Conservation (phyloP, 2,329 filamentous ascomycete genomes). For the Lachnellula willkommii region DNA sequence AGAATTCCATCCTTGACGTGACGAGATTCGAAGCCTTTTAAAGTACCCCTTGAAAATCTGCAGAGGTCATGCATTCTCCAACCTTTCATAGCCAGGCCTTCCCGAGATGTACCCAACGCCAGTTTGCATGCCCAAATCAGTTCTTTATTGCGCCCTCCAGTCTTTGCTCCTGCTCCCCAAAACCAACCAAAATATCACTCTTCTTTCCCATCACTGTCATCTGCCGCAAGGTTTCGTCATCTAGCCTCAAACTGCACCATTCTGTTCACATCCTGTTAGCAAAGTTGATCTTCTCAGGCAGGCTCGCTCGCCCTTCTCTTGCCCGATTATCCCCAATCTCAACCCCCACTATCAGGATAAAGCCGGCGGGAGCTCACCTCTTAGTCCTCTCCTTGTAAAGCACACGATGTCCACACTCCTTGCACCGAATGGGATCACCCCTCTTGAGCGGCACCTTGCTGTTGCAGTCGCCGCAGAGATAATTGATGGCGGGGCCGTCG, state of each 20-base stretch:
- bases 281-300: background rate
- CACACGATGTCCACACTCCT: conserved; percentile 90
- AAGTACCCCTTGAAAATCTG: background rate
- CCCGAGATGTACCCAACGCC: background rate
- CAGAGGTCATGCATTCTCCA: background rate
- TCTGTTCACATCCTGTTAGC: conserved; percentile 42
- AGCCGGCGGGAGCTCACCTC: conserved; percentile 55
- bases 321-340: background rate
- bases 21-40: background rate
- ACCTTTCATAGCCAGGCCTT: background rate
- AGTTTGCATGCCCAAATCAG: background rate
- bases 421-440: conserved; percentile 78
- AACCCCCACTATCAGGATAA: background rate
- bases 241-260: conserved; percentile 99
- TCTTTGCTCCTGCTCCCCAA: background rate
- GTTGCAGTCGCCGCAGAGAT: conserved; percentile 81
- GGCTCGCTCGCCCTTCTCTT: background rate
- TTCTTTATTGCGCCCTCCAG: background rate
- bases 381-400: conserved; percentile 98
- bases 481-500: conserved; percentile 56
- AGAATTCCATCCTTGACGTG: background rate
- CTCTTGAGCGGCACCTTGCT: conserved; percentile 69
- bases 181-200: too few relatives aligned
- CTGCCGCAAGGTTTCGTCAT: conserved; percentile 35
- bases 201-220: background rate